Base-by-base conservation (phyloP, 176 grass and related monocot species). In the Alopecurus myosuroides region DNA sequence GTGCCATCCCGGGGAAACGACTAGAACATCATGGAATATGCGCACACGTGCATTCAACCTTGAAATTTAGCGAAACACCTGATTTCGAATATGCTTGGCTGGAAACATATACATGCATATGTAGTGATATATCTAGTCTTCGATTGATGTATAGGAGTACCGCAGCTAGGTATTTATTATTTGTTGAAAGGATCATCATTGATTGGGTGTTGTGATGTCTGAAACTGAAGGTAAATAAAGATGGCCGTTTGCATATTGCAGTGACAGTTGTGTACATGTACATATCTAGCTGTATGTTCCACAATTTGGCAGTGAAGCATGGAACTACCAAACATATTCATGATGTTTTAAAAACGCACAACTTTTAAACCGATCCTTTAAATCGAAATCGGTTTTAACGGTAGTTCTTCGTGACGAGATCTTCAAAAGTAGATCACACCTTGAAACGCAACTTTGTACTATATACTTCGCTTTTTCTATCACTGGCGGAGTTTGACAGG, bases 141-240 rank as follows among this genome's bases (percentile, higher is more conserved):
- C 15, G 15, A 18, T 49, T 4, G 46, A 49, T 49, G 46, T 49
- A 49, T 49, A 49, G 46, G 51, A 48, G 45, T 11, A 56, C 30
- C 15, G 26, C 4, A 18, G 50, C n/a, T 57, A 82, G 15, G 45
- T 75, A 58, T 30, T 36, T 37, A 74, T 84, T 85, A 29, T 89
- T 80, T 85, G 30, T 37, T 44, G 5, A 11, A 34, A 37, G 42
- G 42, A 80, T 80, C 45, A 68, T 66, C 45, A 62, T 62, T 62
- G 23, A 76, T 56, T n/a, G 31, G 39, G n/a, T 36, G 6, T 18
- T 79, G 56, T 89, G 82, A 85, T 79, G 36, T 79, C 42, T 33
- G 86, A 25, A 45, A 60, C 18, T 26, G 29, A 30, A 2, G 9
- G 7, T 55, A 28, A 79, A 80, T 84, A 62, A 79, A 82, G 56